Percentiles rank a stretch among this genome's conserved stretches.
Conservation (phyloP, 2,329 filamentous ascomycete genomes). For the Teratosphaeria pseudoeucalypti region DNA sequence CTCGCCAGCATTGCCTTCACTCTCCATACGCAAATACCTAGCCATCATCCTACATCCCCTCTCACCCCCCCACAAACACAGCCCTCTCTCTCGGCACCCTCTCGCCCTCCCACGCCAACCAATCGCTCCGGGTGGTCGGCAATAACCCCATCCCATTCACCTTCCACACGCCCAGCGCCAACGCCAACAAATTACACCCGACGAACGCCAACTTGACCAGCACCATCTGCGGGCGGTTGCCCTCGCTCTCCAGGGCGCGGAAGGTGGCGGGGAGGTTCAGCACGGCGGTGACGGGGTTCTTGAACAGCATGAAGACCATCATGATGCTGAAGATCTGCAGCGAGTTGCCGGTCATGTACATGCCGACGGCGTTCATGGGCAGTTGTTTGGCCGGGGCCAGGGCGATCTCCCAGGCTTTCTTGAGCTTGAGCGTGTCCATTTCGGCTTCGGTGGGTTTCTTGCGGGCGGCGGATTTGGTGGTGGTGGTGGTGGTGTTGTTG, state of each 20-base stretch:
- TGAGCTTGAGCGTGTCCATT: constrained; percentile 91
- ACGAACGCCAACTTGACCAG: constrained; percentile 83
- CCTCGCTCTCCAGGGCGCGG: constrained; percentile 75
- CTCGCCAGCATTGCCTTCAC: no score
- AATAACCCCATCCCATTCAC: constrained; percentile 91
- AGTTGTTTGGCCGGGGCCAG: constrained; percentile 86
- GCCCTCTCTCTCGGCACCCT: constrained; percentile 58
- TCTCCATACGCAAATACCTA: no score
- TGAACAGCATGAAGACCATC: constrained; percentile 99
- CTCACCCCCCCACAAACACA: constrained; percentile 14
- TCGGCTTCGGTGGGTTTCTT: constrained; percentile 67
- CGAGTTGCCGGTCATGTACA: constrained; percentile 99
- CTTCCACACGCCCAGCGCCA: constrained; percentile 89
- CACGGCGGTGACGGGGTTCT: constrained; percentile 81
- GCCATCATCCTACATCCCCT: no score
- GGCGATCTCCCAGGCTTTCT: constrained; percentile 97
- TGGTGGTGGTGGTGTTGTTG: constrained; percentile 10
- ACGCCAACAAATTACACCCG: constrained; percentile 69
- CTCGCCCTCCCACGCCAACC: constrained; percentile 88
- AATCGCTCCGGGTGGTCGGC: constrained; percentile 94
- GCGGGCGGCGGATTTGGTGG: constrained; percentile 34
- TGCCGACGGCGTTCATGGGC: constrained; percentile 98
- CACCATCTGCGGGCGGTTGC: constrained; percentile 61
- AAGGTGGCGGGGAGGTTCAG: constrained; percentile 80
- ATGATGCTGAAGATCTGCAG: constrained; percentile 99